Percentiles rank a stretch among this genome's conserved stretches.
Evolutionary conservation across 495 filamentous ascomycete species (phyloP).

Genomic region (Talaromyces liani): DNA sequence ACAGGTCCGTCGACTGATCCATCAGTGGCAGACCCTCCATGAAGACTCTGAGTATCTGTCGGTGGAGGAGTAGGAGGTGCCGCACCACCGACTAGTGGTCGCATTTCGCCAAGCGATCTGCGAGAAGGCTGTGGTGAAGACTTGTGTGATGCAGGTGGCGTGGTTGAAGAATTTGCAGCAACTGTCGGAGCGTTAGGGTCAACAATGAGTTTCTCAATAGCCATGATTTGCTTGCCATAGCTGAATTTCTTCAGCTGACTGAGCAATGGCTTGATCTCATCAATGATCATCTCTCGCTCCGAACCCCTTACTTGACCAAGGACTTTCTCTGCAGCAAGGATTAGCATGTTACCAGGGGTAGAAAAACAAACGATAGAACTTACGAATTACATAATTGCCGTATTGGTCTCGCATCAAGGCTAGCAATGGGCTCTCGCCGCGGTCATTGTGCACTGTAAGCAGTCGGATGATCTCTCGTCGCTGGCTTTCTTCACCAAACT

Average conservation of each 20-base stretch:
- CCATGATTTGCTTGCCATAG: slow-evolving; percentile 73
- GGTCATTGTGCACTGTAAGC: slow-evolving; percentile 51
- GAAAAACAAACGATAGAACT: slow-evolving; percentile 28
- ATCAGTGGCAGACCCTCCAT: slow-evolving; percentile 9
- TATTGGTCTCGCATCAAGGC: slow-evolving; percentile 84
- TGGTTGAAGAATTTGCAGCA: slow-evolving; percentile 27
- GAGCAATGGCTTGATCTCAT: slow-evolving; percentile 69
- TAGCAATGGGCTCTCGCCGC: slow-evolving; percentile 60
- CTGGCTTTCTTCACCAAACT: slow-evolving; percentile 61
- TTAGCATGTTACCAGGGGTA: slow-evolving; percentile 29
- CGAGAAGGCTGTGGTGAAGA: slow-evolving; percentile 36
- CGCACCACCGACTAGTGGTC: slow-evolving; percentile 26
- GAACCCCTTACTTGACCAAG: slow-evolving; percentile 57
- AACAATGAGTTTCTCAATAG: slow-evolving; percentile 57
- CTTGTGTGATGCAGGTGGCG: slow-evolving; percentile 40
- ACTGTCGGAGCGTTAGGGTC: slow-evolving; percentile 25
- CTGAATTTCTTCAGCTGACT: slow-evolving; percentile 62
- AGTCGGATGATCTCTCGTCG: slow-evolving; percentile 62
- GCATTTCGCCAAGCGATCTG: slow-evolving; percentile 25
- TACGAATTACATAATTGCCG: slow-evolving; percentile 96
- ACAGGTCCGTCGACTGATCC: slow-evolving; percentile 21
- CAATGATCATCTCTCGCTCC: slow-evolving; percentile 60
- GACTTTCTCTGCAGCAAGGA: slow-evolving; percentile 59
- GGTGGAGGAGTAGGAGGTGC: slow-evolving; percentile 39
- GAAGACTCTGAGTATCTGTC: slow-evolving; percentile 26